Conservation (phyloP, 129 eudicot genomes). For the Flaveria trinervia region DNA sequence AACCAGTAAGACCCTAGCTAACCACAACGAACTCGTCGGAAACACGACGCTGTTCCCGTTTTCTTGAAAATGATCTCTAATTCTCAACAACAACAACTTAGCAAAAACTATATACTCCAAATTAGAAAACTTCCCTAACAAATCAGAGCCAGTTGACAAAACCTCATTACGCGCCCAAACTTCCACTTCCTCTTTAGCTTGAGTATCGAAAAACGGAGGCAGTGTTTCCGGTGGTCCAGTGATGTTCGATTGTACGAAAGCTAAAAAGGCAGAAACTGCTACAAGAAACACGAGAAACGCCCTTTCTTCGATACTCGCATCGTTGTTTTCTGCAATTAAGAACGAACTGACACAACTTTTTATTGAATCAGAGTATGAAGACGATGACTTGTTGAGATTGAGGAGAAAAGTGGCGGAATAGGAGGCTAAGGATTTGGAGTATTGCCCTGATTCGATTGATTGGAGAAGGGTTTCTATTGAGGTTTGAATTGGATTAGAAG, state of each 20-base stretch:
- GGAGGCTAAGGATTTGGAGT: conserved; percentile 49
- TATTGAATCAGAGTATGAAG: conserved; percentile 45
- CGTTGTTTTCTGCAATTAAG: conserved; percentile 30
- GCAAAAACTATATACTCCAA: conserved; percentile 82
- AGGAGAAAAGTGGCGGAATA: conserved; percentile 32
- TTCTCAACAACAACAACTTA: conserved; percentile 52
- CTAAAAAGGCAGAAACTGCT: conserved; percentile 70
- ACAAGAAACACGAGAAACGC: conserved; percentile 47
- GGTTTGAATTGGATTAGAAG: conserved; percentile 31
- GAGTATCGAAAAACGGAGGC: conserved; percentile 45
- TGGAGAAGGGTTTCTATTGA: conserved; percentile 42
- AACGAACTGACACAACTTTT: conserved; percentile 44
- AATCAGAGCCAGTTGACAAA: conserved; percentile 77
- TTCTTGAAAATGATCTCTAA: conserved; percentile 47
- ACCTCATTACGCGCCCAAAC: conserved; percentile 80
- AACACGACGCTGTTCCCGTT: conserved; percentile 41
- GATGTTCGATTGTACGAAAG: conserved; percentile 61
- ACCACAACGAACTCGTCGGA: conserved; percentile 72
- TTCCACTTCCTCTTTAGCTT: conserved; percentile 47
- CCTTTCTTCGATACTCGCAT: conserved; percentile 25
- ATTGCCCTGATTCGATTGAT: conserved; percentile 68
- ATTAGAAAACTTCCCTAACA: conserved; percentile 63
- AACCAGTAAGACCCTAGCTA: conserved; percentile 58
- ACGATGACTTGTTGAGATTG: background rate
- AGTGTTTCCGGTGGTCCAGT: conserved; percentile 68